Evolutionary conservation across 2,329 filamentous ascomycete species (phyloP).

Genomic region (Gnomoniopsis sp.): DNA sequence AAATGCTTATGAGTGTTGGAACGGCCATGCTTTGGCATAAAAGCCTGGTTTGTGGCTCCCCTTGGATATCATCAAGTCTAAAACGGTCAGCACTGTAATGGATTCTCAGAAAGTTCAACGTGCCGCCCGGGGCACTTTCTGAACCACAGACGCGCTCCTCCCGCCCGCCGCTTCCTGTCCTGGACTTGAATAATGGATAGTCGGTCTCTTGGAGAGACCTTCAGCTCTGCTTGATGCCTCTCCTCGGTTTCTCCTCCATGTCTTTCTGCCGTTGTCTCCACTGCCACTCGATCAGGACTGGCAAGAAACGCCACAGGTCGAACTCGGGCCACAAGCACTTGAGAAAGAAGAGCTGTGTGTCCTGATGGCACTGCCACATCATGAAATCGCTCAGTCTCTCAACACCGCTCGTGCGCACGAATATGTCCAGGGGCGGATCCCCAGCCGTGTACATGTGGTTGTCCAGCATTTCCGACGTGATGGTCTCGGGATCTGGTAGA

Average conservation of each 20-base stretch:
- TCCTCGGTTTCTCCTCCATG: constrained; percentile 43
- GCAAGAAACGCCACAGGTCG: constrained; percentile 87
- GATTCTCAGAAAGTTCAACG: background rate
- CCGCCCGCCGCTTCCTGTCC: no score
- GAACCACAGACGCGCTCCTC: no score
- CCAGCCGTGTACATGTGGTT: constrained; percentile 84
- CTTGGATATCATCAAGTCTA: constrained; percentile 10
- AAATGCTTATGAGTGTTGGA: background rate
- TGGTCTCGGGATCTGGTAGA: constrained; percentile 74
- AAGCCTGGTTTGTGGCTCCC: background rate
- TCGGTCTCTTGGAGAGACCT: no score
- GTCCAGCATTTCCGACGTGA: constrained; percentile 77
- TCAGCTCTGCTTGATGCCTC: constrained; percentile 30
- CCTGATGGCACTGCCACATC: constrained; percentile 95
- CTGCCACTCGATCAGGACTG: constrained; percentile 89
- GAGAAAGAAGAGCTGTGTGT: constrained; percentile 89
- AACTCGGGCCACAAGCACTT: constrained; percentile 96
- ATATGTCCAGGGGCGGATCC: constrained; percentile 83
- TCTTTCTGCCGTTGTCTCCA: constrained; percentile 59
- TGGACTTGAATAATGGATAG: no score
- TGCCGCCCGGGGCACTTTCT: background rate
- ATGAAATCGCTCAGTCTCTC: constrained; percentile 94
- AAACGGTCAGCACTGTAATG: background rate
- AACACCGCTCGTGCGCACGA: constrained; percentile 90
- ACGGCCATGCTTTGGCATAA: background rate